Evolutionary conservation across 345 rosid genomes (phyloP), one percentile per base, ranked within the genome.

Genomic region (Ricinus communis): DNA sequence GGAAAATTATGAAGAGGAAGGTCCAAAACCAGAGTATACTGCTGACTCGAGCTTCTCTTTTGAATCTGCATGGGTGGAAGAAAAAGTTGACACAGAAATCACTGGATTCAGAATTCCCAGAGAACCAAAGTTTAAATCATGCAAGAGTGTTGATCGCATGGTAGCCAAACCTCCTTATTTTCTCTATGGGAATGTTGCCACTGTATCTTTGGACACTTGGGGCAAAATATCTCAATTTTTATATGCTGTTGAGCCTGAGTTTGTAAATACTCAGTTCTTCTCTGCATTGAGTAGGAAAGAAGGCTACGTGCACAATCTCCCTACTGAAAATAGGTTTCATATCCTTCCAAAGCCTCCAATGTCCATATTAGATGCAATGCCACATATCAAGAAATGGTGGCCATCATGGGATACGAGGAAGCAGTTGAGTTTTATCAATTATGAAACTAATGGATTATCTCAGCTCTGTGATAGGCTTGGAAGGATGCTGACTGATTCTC

Each of bases 381-480:
- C 96, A 1, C 80, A 79, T 54, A 62, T 80, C 45, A 88, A 84
- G 85, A 89, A 85, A 63, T 95, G 97, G 97, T 90, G 98, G 96
- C 97, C 99, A 38, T 78, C 82, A 25, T 92, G 99, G 99, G 99
- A 95, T 82, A 82, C 92, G 1, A 88, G 99, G 86, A 87, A 80
- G 79, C 87, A 89, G 57, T 46, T 95, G 74, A 89, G 71, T 70
- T 68, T 76, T 76, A 62, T 72, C 50, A 76, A 58, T 74, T 79
- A 78, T 30, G 82, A 69, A 56, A 77, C 72, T 0, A 49, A 57
- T 22, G 88, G 87, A 36, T 60, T 72, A 57, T 68, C 87, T 73
- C 76, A 61, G 65, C 82, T 94, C n/a, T 90, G 95, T 74, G 88
- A 82, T 28, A 76, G 86, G 67, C 82, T 90, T 64, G 89, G 85